phyloP scores from a whole-genome alignment of 2,329 filamentous ascomycete species.

The Penicillium concentricum region DNA sequence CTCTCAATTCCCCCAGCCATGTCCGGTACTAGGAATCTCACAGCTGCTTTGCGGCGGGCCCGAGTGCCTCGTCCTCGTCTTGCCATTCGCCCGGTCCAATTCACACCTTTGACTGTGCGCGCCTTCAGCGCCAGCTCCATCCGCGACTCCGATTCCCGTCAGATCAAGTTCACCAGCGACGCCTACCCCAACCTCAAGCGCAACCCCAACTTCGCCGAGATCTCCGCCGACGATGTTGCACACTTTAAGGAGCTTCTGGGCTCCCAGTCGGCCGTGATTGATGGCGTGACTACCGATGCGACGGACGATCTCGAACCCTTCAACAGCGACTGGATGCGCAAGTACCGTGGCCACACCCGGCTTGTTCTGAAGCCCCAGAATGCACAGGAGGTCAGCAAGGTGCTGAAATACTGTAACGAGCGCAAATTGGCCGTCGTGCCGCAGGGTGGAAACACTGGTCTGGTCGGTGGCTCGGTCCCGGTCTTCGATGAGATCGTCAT shows the following conservation, averaged over 20 bases:
- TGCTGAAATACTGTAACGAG: conserved; percentile 93
- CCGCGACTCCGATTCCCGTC: conserved; percentile 28
- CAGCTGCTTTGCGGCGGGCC: conserved; percentile 34
- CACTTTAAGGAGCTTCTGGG: conserved; percentile 82
- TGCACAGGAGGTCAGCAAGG: conserved; percentile 84
- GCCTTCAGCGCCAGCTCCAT: conserved; percentile 32
- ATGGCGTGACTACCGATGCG: conserved; percentile 73
- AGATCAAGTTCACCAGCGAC: conserved; percentile 76
- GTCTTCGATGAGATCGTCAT: conserved; percentile 98
- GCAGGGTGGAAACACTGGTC: conserved; percentile 93
- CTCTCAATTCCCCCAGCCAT: conserved; percentile 17
- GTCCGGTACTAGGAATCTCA: conserved; percentile 33
- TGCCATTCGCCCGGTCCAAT: conserved; percentile 22
- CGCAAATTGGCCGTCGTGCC: conserved; percentile 90
- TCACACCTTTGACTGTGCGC: conserved; percentile 22
- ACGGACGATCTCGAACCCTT: conserved; percentile 82
- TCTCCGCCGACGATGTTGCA: conserved; percentile 76
- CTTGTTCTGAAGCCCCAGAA: conserved; percentile 82
- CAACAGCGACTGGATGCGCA: conserved; percentile 99
- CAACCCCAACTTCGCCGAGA: conserved; percentile 65
- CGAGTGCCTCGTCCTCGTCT: conserved; percentile 31
- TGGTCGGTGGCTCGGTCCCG: conserved; percentile 92
- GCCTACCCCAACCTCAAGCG: conserved; percentile 77
- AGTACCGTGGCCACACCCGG: conserved; percentile 87
- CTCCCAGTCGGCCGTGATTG: conserved; percentile 74